Base-by-base conservation (phyloP, 106 monocot species). In the Agapanthus africanus region DNA sequence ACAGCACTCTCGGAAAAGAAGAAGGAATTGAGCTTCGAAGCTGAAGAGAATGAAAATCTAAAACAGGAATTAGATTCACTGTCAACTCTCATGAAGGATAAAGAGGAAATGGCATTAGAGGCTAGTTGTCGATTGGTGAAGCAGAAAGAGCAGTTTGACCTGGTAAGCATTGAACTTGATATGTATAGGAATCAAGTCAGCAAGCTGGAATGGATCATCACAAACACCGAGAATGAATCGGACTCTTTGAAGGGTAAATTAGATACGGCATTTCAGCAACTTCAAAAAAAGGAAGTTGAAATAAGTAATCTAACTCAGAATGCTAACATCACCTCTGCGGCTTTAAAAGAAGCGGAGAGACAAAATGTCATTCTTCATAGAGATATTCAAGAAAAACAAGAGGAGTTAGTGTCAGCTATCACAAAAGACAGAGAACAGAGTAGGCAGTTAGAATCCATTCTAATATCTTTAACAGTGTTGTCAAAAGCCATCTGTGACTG, bases 361-460 rank as follows among this genome's bases (percentile, higher is more conserved):
- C 67, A 87, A n/a, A 83, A 80, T 21, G 49, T 8, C 23, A 37
- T 74, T 21, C 76, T 87, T 61, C 65, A 87, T 34, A 52, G 6
- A 0, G 51, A 77, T 68, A 72, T 84, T 79, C 62, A 75, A 77
- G 81, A 79, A 30, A 77, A 86, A 69, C 64, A 89, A 71, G 68
- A 56, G 22, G 37, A 33, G 68, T 18, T 84, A 65, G 68, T 63
- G 31, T 35, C 61, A 44, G 30, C 42, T 19, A 14, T 66, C 8
- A 37, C 32, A 68, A 72, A 62, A 37, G 70, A 71, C 54, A 63
- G 77, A 52, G 74, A 77, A 21, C 75, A 71, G 44, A 67, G 30
- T 14, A 70, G 79, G 33, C 28, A 52, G 44, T 66, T 87, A 70
- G 62, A 82, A 50, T 70, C 78, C 19, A 31, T 97, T 54, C 23